Conservation (phyloP, 176 grass and related monocot species). For the Olyra latifolia region DNA sequence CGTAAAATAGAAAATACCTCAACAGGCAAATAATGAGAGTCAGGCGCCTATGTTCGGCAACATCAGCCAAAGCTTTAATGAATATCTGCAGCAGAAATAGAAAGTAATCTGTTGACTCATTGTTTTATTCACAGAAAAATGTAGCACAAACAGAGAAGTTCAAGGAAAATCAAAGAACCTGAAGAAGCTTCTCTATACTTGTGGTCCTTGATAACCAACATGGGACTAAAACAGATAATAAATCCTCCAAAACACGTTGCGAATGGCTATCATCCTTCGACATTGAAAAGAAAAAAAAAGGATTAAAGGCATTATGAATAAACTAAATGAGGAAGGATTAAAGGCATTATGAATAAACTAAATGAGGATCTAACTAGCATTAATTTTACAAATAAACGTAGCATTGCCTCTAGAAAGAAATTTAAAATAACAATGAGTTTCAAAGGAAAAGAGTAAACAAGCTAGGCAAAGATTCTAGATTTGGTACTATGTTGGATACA, state of each 20-base stretch:
- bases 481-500: not conserved
- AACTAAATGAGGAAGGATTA: constrained; percentile 9
- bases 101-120: not conserved
- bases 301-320: constrained; percentile 21
- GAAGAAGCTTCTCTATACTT: constrained; percentile 80
- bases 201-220: constrained; percentile 82
- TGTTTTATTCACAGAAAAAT: constrained; percentile 16
- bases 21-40: constrained; percentile 80
- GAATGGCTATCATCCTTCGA: constrained; percentile 82
- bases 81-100: constrained; percentile 64
- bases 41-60: constrained; percentile 62
- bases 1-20: constrained; percentile 46
- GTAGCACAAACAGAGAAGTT: constrained; percentile 25
- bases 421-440: not conserved
- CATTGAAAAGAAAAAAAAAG: constrained; percentile 9
- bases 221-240: constrained; percentile 75
- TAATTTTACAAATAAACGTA: constrained; percentile 13
- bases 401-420: constrained; percentile 2
- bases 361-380: not conserved
- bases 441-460: not conserved
- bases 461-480: not conserved
- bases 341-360: constrained; percentile 13
- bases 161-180: constrained; percentile 45
- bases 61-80: constrained; percentile 80
- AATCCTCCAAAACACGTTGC: constrained; percentile 74